These are phyloP conservation scores for Trifolium fragiferum DNA, from an alignment of 306 rosid species.

Conservation along the genomic window DNA sequence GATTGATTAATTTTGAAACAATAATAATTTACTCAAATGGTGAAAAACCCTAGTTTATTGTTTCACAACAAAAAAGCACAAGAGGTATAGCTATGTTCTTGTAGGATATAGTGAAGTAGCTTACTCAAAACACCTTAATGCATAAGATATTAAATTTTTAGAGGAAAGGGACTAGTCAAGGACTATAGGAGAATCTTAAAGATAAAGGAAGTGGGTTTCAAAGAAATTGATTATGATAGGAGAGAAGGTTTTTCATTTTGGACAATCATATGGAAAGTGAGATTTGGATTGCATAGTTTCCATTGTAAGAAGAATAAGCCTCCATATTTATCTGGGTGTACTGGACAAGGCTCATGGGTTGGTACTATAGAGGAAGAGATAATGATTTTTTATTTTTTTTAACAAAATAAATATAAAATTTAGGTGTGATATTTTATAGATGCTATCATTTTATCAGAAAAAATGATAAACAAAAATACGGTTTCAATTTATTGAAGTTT, in stretches of 20 bases:
- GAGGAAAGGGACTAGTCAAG: background rate
- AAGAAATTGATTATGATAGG: background rate
- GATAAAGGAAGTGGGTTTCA: slow-evolving; percentile 5
- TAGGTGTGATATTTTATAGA: background rate
- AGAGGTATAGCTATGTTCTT: slow-evolving; percentile 30
- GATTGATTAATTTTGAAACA: background rate
- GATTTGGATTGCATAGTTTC: slow-evolving; percentile 22
- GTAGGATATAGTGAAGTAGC: slow-evolving; percentile 11
- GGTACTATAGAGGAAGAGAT: slow-evolving; percentile 11
- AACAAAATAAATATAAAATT: background rate
- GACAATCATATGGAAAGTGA: slow-evolving; percentile 18
- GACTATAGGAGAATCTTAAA: background rate
- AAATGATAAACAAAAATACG: too few species aligned
- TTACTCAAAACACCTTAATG: slow-evolving; percentile 25
- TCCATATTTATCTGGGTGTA: slow-evolving; percentile 31
- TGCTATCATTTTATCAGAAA: background rate
- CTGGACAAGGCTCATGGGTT: slow-evolving; percentile 26
- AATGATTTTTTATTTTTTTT: background rate
- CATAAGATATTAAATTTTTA: background rate
- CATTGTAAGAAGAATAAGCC: background rate
- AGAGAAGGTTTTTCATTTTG: slow-evolving; percentile 6
- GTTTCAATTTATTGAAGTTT: too few species aligned
- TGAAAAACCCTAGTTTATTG: slow-evolving; percentile 40
- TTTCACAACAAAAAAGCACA: slow-evolving; percentile 26
- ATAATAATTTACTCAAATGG: slow-evolving; percentile 2